Percentiles rank a stretch among this genome's conserved stretches.
These are phyloP conservation scores for Colletotrichum eleusines DNA, from an alignment of 2,329 filamentous ascomycete genomes.

Conservation along the genomic window DNA sequence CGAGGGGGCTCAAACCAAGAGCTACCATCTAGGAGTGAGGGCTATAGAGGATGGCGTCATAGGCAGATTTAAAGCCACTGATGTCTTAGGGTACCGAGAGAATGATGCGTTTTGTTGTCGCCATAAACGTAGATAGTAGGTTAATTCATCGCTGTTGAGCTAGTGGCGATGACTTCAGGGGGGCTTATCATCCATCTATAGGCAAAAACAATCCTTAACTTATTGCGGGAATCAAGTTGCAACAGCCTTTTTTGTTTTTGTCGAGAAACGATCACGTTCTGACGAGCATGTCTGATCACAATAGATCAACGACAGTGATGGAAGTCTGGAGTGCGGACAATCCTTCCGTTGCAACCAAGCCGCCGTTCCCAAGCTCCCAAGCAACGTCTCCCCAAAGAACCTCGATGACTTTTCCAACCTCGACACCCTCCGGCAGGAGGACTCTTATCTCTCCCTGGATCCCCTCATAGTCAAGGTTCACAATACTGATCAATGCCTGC, in stretches of 20 bases:
- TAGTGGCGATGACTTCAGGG: background rate
- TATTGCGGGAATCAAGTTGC: background rate
- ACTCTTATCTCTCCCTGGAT: slow-evolving; percentile 24
- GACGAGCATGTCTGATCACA: background rate
- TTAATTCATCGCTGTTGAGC: background rate
- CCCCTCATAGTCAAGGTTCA: slow-evolving; percentile 16
- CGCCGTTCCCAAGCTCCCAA: slow-evolving; percentile 6
- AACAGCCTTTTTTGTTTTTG: background rate
- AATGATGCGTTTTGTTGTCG: background rate
- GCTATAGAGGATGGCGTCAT: too few relatives aligned
- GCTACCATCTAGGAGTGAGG: too few relatives aligned
- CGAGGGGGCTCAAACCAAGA: too few relatives aligned
- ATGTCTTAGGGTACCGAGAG: too few relatives aligned
- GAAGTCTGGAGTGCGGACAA: slow-evolving; percentile 27
- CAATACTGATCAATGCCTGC: slow-evolving; percentile 25
- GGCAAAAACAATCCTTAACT: background rate
- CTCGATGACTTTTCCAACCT: background rate
- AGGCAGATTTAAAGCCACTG: too few relatives aligned
- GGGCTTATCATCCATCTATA: background rate
- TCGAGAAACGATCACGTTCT: too few relatives aligned
- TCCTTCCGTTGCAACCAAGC: slow-evolving; percentile 25
- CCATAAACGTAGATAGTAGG: background rate
- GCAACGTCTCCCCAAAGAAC: slow-evolving; percentile 27
- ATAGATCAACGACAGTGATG: background rate
- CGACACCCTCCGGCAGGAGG: slow-evolving; percentile 2